Conservation (phyloP, 257 asterid genomes). For the Solanum boliviense region DNA sequence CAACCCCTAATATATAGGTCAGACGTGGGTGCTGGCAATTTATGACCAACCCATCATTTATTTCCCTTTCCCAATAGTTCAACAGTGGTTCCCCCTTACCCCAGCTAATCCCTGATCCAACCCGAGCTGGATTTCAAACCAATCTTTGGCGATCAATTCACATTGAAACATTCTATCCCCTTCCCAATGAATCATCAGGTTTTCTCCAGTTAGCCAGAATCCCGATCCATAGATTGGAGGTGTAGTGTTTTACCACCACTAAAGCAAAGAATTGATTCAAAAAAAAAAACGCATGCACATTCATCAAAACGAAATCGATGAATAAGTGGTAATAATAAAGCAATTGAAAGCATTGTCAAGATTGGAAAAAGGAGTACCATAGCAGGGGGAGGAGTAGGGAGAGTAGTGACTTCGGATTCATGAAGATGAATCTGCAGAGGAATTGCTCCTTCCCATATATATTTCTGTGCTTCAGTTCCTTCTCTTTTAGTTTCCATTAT, state of each 20-base stretch:
- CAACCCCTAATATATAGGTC: not conserved
- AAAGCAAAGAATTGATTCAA: not conserved
- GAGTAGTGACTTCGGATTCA: conserved; percentile 90
- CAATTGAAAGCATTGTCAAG: not conserved
- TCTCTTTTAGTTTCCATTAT: conserved; percentile 5
- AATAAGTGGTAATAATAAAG: not conserved
- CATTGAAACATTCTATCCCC: not conserved
- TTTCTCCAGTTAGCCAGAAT: not conserved
- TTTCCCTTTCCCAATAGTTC: not conserved
- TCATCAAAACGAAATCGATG: not conserved
- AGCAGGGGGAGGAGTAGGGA: conserved; percentile 89
- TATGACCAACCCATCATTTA: not conserved
- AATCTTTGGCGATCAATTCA: not conserved
- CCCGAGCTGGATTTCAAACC: not conserved
- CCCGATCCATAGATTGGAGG: not conserved
- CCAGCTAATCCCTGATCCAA: not conserved
- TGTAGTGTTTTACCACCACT: not conserved
- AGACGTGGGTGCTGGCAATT: not conserved
- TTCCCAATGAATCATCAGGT: not conserved
- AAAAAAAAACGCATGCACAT: not conserved
- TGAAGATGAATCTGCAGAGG: conserved; percentile 99
- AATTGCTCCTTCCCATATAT: conserved; percentile 81
- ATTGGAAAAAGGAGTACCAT: conserved; percentile 26
- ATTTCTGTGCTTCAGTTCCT: conserved; percentile 66
- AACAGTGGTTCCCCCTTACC: not conserved